Evolutionary conservation across 2,329 filamentous ascomycete genomes (phyloP), one percentile per base, ranked within the genome.

Genomic region (Fusarium longipes): DNA sequence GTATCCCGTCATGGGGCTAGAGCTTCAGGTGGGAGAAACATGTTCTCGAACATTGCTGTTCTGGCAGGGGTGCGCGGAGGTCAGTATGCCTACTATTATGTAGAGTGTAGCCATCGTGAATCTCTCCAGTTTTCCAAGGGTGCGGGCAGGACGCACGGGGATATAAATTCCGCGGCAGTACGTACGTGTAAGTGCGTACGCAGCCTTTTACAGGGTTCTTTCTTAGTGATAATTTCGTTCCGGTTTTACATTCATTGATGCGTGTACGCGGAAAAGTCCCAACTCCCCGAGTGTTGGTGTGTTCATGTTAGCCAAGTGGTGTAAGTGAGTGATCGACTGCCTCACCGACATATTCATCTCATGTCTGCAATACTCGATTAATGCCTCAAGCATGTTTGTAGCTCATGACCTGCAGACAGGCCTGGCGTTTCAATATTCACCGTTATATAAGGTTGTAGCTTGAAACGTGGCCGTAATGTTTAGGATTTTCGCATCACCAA

Each of bases 361-460:
- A 38, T 51, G 30, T 64, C 25, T 35, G 49, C 33, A 14, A 27
- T 49, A 35, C 22, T 49, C 25, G 24, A 39, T 20, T 62, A 60
- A 54, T 43, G 38, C 42, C 30, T 67, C 45, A 25, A 27, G 29
- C 38, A 18, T 36, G 24, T 35, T 36, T 35, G 61, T 32, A 47
- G 40, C 48, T 55, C 36, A 48, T 30, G 54, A 24, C 56, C 40
- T 50, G 30, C 48, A 61, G 53, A 20, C 51, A 61, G 53, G 44
- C 49, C 60, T 42, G 40, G 55, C 35, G 65, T 68, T 65, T 67
- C 65, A 67, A 68, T 68, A 65, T 50, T 49, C 43, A 65, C 54
- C 60, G 47, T 65, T 49, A 18, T 63, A 68, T 67, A 61, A 51
- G 32, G 53, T 51, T 36, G 53, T 51, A 35, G 50, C 40, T 57